Conservation (phyloP, 225 moss, liverwort and hornwort species). For the Asterella californica region DNA sequence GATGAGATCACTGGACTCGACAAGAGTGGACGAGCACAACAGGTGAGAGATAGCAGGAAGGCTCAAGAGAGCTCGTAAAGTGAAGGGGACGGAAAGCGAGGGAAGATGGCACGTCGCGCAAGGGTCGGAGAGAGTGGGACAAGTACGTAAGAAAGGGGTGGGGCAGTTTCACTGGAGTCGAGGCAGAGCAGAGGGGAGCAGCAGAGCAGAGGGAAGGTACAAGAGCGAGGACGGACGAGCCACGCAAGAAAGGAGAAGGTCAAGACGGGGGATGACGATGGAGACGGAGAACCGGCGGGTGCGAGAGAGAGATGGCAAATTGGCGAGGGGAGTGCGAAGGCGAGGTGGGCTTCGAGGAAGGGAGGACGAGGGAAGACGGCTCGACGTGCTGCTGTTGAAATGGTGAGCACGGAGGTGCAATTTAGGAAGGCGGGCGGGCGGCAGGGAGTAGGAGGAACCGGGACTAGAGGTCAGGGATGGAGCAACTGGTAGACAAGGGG, state of each 20-base stretch:
- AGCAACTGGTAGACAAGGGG: slow-evolving; percentile 25
- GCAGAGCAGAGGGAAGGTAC: not conserved
- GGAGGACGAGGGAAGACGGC: not conserved
- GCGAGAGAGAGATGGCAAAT: not conserved
- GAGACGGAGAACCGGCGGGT: not conserved
- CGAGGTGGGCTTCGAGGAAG: not conserved
- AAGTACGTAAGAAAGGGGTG: too few species aligned
- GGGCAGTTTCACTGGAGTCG: too few species aligned
- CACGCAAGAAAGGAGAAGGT: not conserved
- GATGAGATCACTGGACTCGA: too few species aligned
- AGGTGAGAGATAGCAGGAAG: too few species aligned
- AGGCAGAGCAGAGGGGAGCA: too few species aligned
- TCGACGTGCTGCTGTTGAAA: not conserved
- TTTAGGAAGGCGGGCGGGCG: not conserved
- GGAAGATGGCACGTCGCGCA: too few species aligned
- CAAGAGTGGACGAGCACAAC: too few species aligned
- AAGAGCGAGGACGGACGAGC: not conserved
- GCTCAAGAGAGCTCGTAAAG: too few species aligned
- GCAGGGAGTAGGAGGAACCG: not conserved
- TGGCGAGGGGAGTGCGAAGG: slow-evolving; percentile 5
- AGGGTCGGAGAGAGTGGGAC: too few species aligned
- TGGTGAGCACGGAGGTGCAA: slow-evolving; percentile 7
- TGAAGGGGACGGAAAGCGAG: too few species aligned
- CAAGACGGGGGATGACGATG: slow-evolving; percentile 4
- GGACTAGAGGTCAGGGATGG: not conserved